These are phyloP conservation scores for Plasmodium gallinaceum DNA, from an alignment of 169 alveolate species.

Conservation along the genomic window DNA sequence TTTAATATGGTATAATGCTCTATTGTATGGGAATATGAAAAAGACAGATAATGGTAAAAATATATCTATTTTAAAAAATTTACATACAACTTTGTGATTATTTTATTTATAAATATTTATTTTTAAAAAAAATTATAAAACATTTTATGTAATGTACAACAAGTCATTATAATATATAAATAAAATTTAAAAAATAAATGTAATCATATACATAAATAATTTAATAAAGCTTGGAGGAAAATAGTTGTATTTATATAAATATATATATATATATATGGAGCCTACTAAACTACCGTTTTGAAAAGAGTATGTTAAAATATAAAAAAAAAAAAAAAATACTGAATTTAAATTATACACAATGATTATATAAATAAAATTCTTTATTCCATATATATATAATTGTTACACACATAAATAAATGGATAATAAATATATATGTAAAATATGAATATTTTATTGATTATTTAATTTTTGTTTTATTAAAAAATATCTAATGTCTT, in stretches of 20 bases:
- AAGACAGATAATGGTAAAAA: slow-evolving; percentile 1
- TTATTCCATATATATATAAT: slow-evolving; percentile 16
- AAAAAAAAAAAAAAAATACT: slow-evolving; percentile 1
- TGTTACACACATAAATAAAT: slow-evolving; percentile 14
- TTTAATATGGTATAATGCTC: not conserved
- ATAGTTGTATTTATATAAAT: not conserved
- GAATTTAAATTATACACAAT: slow-evolving; percentile 26
- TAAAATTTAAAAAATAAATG: slow-evolving; percentile 9
- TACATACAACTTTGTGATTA: slow-evolving; percentile 32
- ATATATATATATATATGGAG: slow-evolving; percentile 10
- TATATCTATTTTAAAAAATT: slow-evolving; percentile 38
- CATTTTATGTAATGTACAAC: slow-evolving; percentile 36
- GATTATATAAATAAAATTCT: not conserved
- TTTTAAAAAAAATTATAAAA: slow-evolving; percentile 61
- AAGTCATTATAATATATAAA: slow-evolving; percentile 6
- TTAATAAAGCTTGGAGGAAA: not conserved
- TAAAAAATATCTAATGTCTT: slow-evolving; percentile 46
- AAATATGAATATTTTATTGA: not conserved
- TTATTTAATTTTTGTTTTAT: not conserved
- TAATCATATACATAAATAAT: slow-evolving; percentile 19
- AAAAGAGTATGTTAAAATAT: not conserved
- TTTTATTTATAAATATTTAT: slow-evolving; percentile 67
- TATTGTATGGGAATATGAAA: not conserved
- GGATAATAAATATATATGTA: not conserved
- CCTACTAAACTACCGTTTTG: slow-evolving; percentile 16